Evolutionary conservation across 1,284 basidiomycete genomes (phyloP).

Genomic region (Marasmius tenuissimus): DNA sequence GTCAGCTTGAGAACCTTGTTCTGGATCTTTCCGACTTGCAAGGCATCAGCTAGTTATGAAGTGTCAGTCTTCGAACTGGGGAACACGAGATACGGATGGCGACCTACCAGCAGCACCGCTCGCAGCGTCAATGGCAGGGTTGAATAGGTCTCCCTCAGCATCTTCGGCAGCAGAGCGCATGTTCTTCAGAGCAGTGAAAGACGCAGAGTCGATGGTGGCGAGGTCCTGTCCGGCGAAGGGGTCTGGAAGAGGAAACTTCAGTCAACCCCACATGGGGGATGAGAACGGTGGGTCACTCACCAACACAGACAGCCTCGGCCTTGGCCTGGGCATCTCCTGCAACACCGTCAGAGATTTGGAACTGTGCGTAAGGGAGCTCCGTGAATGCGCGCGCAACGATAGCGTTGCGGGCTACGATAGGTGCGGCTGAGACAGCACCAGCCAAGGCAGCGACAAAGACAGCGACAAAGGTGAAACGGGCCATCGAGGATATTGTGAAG

Average conservation of each 20-base stretch:
- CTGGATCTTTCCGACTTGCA: constrained; percentile 47
- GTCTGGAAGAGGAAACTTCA: constrained; percentile 17
- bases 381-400: constrained; percentile 16
- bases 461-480: constrained; percentile 24
- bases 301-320: constrained; percentile 42
- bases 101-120: constrained; percentile 31
- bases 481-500: constrained; percentile 16
- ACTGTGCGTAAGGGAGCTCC: constrained; percentile 36
- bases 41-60: constrained; percentile 29
- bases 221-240: constrained; percentile 40
- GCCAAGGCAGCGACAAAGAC: constrained; percentile 21
- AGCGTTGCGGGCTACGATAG: constrained; percentile 14
- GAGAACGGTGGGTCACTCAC: constrained; percentile 4
- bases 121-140: constrained; percentile 43
- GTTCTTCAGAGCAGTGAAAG: constrained; percentile 33
- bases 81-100: neutral
- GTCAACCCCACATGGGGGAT: neutral
- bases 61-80: neutral
- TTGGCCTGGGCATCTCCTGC: constrained; percentile 40
- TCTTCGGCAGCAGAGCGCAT: constrained; percentile 40
- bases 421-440: constrained; percentile 20
- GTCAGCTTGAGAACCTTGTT: constrained; percentile 55
- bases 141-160: constrained; percentile 44
- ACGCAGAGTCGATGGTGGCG: constrained; percentile 22
- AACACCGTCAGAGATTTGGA: constrained; percentile 48